Percentiles rank a stretch among this genome's conserved stretches.
These are phyloP conservation scores for Ophiocordyceps polyrhachis-furcata DNA, from an alignment of 2,329 filamentous ascomycete genomes.

Conservation along the genomic window DNA sequence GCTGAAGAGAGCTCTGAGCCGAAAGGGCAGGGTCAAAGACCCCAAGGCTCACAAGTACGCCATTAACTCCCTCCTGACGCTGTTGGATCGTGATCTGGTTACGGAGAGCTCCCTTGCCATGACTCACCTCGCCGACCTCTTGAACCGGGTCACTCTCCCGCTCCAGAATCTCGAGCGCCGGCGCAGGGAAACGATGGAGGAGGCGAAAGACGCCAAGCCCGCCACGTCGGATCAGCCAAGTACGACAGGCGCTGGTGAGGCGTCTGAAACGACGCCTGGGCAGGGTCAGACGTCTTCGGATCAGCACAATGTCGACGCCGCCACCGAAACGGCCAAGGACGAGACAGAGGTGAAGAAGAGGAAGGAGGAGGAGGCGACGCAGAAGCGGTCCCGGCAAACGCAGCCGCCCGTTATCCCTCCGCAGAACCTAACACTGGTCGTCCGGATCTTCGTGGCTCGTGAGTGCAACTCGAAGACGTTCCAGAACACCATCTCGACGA, in stretches of 20 bases:
- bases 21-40: conserved; percentile 81
- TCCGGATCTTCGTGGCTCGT: conserved; percentile 86
- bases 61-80: conserved; percentile 71
- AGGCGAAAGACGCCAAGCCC: conserved; percentile 18
- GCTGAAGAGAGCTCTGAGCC: conserved; percentile 56
- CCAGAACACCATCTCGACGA: conserved; percentile 92
- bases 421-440: conserved; percentile 79
- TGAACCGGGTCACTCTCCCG: conserved; percentile 77
- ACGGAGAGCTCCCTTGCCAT: conserved; percentile 96
- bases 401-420: conserved; percentile 74
- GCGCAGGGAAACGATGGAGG: conserved; percentile 52
- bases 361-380: conserved; percentile 18
- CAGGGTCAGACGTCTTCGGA: conserved; percentile 8
- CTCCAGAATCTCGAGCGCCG: conserved; percentile 67
- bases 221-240: conserved; percentile 18
- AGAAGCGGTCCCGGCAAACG: conserved; percentile 39
- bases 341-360: conserved; percentile 20
- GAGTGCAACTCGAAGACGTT: conserved; percentile 98
- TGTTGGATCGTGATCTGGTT: conserved; percentile 85
- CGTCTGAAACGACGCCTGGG: conserved; percentile 6
- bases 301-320: conserved; percentile 7
- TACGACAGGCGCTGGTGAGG: conserved; percentile 4
- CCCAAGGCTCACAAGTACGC: conserved; percentile 72
- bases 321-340: conserved; percentile 7
- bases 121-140: conserved; percentile 73